Conservation (phyloP, 805 yeast genomes). For the Candida khao-thaluensis region DNA sequence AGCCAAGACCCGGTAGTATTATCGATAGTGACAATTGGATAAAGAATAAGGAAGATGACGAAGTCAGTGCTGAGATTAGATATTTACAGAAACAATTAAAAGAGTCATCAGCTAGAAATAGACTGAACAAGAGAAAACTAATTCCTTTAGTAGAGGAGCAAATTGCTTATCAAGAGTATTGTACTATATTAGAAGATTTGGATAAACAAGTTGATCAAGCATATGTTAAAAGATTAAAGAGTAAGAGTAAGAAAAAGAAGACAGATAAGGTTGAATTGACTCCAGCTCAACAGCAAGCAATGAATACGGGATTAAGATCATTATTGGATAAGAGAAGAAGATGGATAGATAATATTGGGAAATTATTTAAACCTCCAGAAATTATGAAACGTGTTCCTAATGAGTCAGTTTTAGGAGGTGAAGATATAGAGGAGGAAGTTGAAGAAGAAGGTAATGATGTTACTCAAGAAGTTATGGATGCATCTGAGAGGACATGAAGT, state of each 20-base stretch:
- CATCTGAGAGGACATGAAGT: slow-evolving; percentile 2
- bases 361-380: slow-evolving; percentile 66
- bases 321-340: slow-evolving; percentile 80
- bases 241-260: slow-evolving; percentile 67
- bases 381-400: slow-evolving; percentile 76
- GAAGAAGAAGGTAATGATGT: slow-evolving; percentile 32
- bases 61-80: slow-evolving; percentile 81
- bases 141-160: slow-evolving; percentile 80
- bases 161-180: slow-evolving; percentile 92
- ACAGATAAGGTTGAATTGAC: slow-evolving; percentile 25
- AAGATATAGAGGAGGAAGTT: slow-evolving; percentile 32
- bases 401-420: slow-evolving; percentile 52
- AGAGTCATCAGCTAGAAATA: slow-evolving; percentile 60
- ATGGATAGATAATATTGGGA: slow-evolving; percentile 91
- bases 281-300: slow-evolving; percentile 60
- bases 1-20: slow-evolving; percentile 25
- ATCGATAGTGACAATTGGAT: slow-evolving; percentile 71
- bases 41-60: slow-evolving; percentile 85
- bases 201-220: slow-evolving; percentile 97
- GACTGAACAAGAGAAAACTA: slow-evolving; percentile 61
- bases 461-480: slow-evolving; percentile 16
- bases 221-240: slow-evolving; percentile 76
- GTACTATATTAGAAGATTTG: slow-evolving; percentile 84
- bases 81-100: slow-evolving; percentile 65
- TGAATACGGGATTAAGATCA: slow-evolving; percentile 74